Conservation (phyloP, 2,329 filamentous ascomycete species). For the Thielaviopsis musarum region DNA sequence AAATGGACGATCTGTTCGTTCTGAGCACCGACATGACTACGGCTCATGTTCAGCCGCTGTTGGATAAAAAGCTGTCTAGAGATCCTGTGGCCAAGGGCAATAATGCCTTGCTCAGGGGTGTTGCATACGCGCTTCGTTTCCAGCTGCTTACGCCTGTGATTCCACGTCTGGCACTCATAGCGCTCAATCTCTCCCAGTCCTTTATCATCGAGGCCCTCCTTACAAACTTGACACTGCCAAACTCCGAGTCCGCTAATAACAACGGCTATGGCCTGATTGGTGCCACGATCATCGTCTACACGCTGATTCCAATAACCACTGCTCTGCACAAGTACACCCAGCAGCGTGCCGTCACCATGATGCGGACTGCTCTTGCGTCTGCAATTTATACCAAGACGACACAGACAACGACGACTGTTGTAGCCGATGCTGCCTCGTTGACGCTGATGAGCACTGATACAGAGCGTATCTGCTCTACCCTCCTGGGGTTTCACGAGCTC, state of each 20-base stretch:
- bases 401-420: slow-evolving; percentile 17
- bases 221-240: slow-evolving; percentile 18
- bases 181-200: slow-evolving; percentile 26
- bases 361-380: slow-evolving; percentile 19
- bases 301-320: slow-evolving; percentile 23
- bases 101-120: slow-evolving; percentile 18
- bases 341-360: slow-evolving; percentile 19
- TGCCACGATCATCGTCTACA: slow-evolving; percentile 24
- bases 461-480: slow-evolving; percentile 23
- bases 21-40: slow-evolving; percentile 19
- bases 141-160: slow-evolving; percentile 21
- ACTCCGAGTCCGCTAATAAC: slow-evolving; percentile 3
- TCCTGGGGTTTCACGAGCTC: slow-evolving; percentile 22
- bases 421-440: slow-evolving; percentile 24
- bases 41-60: slow-evolving; percentile 13
- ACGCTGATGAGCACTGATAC: slow-evolving; percentile 33
- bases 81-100: slow-evolving; percentile 1
- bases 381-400: slow-evolving; percentile 22
- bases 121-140: slow-evolving; percentile 18
- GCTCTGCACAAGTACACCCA: slow-evolving; percentile 25
- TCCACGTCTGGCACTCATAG: slow-evolving; percentile 23
- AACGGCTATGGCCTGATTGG: slow-evolving; percentile 27
- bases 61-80: slow-evolving; percentile 12
- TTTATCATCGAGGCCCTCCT: slow-evolving; percentile 26
- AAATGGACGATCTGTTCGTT: slow-evolving; percentile 20